Evolutionary conservation across 2,329 filamentous ascomycete species (phyloP).

Genomic region (Pseudogymnoascus sp.): DNA sequence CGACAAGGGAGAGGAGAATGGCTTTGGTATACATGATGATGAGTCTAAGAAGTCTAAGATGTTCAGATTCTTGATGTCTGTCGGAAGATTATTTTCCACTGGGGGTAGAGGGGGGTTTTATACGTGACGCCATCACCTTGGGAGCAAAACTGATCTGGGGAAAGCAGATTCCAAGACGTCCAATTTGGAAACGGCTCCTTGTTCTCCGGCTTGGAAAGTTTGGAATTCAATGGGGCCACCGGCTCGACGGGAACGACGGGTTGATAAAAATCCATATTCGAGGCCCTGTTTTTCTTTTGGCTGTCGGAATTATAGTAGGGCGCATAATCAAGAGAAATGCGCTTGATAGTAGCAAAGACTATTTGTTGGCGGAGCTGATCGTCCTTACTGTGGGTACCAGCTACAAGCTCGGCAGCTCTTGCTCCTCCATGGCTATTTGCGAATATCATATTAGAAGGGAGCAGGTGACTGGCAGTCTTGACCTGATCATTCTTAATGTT

Average conservation of each 20-base stretch:
- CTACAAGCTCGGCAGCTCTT: not conserved
- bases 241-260: not conserved
- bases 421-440: not conserved
- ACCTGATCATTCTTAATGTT: not conserved
- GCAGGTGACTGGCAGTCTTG: not conserved
- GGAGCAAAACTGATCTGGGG: not conserved
- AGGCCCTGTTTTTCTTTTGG: not conserved
- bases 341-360: not conserved
- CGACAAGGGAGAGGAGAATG: slow-evolving; percentile 30
- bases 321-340: not conserved
- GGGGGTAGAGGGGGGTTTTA: not conserved
- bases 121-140: not conserved
- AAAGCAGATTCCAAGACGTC: not conserved
- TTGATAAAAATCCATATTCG: not conserved
- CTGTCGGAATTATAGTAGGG: slow-evolving; percentile 2
- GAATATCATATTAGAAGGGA: not conserved
- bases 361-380: not conserved
- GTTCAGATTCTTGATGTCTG: slow-evolving; percentile 1
- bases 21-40: slow-evolving; percentile 3
- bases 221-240: not conserved
- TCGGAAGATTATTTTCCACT: not conserved
- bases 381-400: not conserved
- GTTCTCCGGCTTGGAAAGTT: not conserved
- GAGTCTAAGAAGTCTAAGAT: not conserved
- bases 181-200: slow-evolving; percentile 1